Conservation (phyloP, 768 basidiomycete genomes). For the Mycena albidolilacea region DNA sequence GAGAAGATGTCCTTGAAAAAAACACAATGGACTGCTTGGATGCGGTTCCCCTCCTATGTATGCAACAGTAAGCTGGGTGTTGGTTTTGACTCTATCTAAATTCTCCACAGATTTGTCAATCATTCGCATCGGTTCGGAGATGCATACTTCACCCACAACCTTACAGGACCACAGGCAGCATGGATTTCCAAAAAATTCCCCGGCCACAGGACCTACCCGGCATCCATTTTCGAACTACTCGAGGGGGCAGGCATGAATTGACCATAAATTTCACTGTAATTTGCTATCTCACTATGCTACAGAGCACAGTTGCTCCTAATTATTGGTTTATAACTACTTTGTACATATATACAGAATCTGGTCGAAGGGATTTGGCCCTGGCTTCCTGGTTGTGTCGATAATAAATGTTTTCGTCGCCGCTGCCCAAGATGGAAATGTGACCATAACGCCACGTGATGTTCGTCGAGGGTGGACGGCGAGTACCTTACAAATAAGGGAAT, state of each 20-base stretch:
- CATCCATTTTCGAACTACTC: constrained; percentile 20
- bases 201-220: constrained; percentile 40
- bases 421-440: background rate
- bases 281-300: background rate
- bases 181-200: constrained; percentile 44
- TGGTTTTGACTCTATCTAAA: constrained; percentile 16
- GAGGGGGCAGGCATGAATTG: background rate
- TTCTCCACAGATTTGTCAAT: background rate
- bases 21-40: background rate
- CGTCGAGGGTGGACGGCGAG: constrained; percentile 17
- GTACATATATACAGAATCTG: constrained; percentile 14
- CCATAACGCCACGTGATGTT: constrained; percentile 14
- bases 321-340: constrained; percentile 9
- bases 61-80: background rate
- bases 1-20: background rate
- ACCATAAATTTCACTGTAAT: background rate
- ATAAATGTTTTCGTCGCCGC: background rate
- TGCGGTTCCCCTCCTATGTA: background rate
- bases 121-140: background rate
- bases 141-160: background rate
- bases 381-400: background rate
- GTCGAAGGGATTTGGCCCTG: constrained; percentile 12
- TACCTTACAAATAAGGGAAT: too few species aligned
- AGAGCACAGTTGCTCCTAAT: background rate
- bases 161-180: constrained; percentile 20